Conservation (phyloP, 2,329 filamentous ascomycete genomes). For the Talaromyces sp. region DNA sequence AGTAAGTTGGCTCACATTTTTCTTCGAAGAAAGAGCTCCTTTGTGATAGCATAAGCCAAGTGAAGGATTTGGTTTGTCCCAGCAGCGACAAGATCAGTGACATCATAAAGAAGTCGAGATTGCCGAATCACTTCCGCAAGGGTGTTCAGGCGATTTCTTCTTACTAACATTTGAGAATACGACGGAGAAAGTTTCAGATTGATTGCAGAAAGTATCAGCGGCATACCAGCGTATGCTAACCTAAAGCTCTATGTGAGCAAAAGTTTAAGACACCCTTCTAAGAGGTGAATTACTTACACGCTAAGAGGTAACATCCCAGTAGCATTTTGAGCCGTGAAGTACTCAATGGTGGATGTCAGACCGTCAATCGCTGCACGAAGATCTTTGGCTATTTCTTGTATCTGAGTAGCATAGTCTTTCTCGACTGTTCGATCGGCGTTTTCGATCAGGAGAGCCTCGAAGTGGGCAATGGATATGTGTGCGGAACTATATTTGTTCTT, state of each 20-base stretch:
- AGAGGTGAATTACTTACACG: constrained; percentile 30
- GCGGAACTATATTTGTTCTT: constrained; percentile 28
- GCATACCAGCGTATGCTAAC: constrained; percentile 22
- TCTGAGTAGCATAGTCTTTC: constrained; percentile 35
- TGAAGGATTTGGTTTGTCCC: constrained; percentile 21
- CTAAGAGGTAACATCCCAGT: constrained; percentile 45
- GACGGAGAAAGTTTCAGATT: constrained; percentile 22
- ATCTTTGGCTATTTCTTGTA: constrained; percentile 26
- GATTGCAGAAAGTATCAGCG: constrained; percentile 21
- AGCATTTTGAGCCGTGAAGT: constrained; percentile 42
- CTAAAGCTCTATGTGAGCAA: constrained; percentile 5
- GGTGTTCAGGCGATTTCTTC: constrained; percentile 15
- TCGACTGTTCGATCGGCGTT: constrained; percentile 29
- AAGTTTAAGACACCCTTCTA: background rate
- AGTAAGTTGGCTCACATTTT: background rate
- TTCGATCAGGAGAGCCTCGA: constrained; percentile 41
- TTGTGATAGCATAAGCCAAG: constrained; percentile 19
- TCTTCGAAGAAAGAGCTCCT: constrained; percentile 18
- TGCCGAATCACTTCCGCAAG: constrained; percentile 20
- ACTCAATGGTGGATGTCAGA: constrained; percentile 43
- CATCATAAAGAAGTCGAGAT: constrained; percentile 19
- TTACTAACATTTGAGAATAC: constrained; percentile 9
- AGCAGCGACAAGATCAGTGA: constrained; percentile 20
- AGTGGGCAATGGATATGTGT: constrained; percentile 42
- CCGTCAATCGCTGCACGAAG: constrained; percentile 42